These are phyloP conservation scores for Pythium utonaiense DNA, from an alignment of 352 stramenopile genomes.

Conservation along the genomic window DNA sequence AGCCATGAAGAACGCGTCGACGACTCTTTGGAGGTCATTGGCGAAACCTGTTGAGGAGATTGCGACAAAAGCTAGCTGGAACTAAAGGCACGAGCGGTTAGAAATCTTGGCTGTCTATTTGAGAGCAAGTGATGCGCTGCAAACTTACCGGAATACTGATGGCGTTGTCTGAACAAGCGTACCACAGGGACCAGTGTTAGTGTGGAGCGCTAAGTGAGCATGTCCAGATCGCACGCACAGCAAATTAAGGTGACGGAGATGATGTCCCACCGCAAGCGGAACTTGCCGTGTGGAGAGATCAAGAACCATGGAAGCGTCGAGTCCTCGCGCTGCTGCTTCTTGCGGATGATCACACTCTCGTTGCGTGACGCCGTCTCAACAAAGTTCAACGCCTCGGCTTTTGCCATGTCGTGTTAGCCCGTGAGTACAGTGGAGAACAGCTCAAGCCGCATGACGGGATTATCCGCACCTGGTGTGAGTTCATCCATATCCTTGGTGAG, in stretches of 20 bases:
- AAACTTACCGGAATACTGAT: slow-evolving; percentile 64
- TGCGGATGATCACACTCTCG: slow-evolving; percentile 86
- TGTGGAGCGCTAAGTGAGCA: neutral
- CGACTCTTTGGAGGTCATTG: slow-evolving; percentile 53
- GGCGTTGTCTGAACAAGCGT: slow-evolving; percentile 50
- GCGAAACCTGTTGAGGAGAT: slow-evolving; percentile 20
- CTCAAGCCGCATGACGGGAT: too few relatives aligned
- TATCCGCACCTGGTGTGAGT: slow-evolving; percentile 78
- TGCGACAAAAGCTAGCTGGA: slow-evolving; percentile 60
- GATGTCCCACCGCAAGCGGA: slow-evolving; percentile 74
- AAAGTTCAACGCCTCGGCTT: slow-evolving; percentile 71
- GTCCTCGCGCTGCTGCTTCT: slow-evolving; percentile 79
- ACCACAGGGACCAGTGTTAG: neutral
- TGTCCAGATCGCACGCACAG: slow-evolving; percentile 34
- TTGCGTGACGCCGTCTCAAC: slow-evolving; percentile 73
- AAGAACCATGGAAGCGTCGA: slow-evolving; percentile 73
- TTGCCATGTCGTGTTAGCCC: too few relatives aligned
- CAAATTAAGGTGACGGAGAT: slow-evolving; percentile 66
- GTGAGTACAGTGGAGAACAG: too few relatives aligned
- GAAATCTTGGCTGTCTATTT: too few relatives aligned
- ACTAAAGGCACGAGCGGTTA: too few relatives aligned
- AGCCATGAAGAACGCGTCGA: slow-evolving; percentile 68
- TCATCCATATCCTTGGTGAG: slow-evolving; percentile 64
- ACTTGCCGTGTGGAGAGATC: slow-evolving; percentile 72
- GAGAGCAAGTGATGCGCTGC: too few relatives aligned